Conservation (phyloP, 345 rosid genomes). For the Brassica cretica region DNA sequence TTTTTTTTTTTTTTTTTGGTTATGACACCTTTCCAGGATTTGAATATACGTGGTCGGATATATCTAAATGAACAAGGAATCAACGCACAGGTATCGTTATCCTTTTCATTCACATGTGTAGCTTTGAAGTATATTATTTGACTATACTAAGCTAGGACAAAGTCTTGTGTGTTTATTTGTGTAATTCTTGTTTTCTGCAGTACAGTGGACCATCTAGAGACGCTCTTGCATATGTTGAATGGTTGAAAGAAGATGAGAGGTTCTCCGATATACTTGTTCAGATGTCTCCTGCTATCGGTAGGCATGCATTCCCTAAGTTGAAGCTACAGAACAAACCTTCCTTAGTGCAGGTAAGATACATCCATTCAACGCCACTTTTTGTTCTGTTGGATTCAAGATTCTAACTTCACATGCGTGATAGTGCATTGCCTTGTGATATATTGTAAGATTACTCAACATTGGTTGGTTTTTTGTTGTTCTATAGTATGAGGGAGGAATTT, state of each 20-base stretch:
- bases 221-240: conserved; percentile 74
- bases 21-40: conserved; percentile 42
- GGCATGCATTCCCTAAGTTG: conserved; percentile 87
- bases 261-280: conserved; percentile 79
- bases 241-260: conserved; percentile 67
- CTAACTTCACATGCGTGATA: neutral
- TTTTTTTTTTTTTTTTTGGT: neutral
- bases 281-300: conserved; percentile 70
- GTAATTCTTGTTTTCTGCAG: conserved; percentile 45
- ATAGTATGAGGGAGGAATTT: conserved; percentile 80
- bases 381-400: neutral
- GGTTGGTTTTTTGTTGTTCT: conserved; percentile 14
- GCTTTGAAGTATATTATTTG: conserved; percentile 1
- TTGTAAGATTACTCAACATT: conserved; percentile 5
- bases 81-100: conserved; percentile 78
- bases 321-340: conserved; percentile 87
- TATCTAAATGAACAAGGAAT: conserved; percentile 90
- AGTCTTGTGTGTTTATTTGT: conserved; percentile 13
- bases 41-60: conserved; percentile 74
- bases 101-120: neutral
- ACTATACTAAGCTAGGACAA: neutral
- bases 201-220: conserved; percentile 86
- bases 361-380: neutral
- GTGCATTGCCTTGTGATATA: conserved; percentile 2
- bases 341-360: conserved; percentile 74